phyloP scores from a whole-genome alignment of 192 early-diverging fungal species.

The Coemansia sp. region DNA sequence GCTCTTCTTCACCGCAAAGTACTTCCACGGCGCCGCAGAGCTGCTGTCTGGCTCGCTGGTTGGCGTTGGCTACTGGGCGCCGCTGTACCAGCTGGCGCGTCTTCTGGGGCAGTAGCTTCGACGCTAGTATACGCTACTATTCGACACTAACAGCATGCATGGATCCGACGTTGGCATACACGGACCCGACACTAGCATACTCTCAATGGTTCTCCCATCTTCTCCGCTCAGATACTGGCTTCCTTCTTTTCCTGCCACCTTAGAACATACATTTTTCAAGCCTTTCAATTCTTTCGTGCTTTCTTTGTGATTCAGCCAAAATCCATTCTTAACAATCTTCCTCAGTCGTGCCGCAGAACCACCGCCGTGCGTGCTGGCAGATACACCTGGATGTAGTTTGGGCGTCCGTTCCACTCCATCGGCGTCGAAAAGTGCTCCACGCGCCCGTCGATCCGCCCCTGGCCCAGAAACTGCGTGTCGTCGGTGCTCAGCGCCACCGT shows the following conservation, averaged over 20 bases:
- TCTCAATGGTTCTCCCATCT: too few relatives aligned
- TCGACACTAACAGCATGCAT: too few relatives aligned
- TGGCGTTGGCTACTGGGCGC: slow-evolving; percentile 68
- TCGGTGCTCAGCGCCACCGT: slow-evolving; percentile 79
- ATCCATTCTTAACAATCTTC: too few relatives aligned
- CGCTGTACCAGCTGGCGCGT: slow-evolving; percentile 10
- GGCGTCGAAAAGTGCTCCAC: slow-evolving; percentile 72
- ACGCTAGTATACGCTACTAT: too few relatives aligned
- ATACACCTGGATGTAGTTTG: slow-evolving; percentile 81
- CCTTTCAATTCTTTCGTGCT: too few relatives aligned
- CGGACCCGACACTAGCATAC: too few relatives aligned
- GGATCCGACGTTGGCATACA: too few relatives aligned
- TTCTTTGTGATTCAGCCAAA: too few relatives aligned
- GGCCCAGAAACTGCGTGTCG: slow-evolving; percentile 73
- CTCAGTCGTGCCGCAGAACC: slow-evolving; percentile 58
- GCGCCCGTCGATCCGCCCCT: slow-evolving; percentile 66
- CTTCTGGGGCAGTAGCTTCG: too few relatives aligned
- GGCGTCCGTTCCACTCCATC: slow-evolving; percentile 68
- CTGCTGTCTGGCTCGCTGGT: slow-evolving; percentile 66
- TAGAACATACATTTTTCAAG: not conserved
- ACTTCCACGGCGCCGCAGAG: slow-evolving; percentile 76
- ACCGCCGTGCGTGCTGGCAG: slow-evolving; percentile 73
- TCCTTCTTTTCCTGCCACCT: not conserved
- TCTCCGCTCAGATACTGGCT: too few relatives aligned
- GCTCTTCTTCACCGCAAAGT: slow-evolving; percentile 74